These are phyloP conservation scores for Kazachstania taianensis DNA, from an alignment of 805 yeast species.

Conservation along the genomic window DNA sequence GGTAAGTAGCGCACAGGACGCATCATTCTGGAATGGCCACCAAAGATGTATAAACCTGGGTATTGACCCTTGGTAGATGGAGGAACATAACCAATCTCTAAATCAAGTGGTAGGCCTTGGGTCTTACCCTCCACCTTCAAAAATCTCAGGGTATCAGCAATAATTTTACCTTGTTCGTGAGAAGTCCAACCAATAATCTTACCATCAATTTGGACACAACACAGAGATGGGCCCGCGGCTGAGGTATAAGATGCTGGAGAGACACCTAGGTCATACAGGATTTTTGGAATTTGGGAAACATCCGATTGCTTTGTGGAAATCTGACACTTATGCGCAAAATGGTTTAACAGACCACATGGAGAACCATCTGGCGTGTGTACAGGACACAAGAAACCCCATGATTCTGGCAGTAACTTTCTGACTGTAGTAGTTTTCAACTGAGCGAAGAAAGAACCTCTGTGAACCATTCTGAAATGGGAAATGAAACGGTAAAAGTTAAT, in stretches of 20 bases:
- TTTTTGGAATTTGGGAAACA: conserved; percentile 57
- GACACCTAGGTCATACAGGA: conserved; percentile 66
- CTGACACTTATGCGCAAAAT: conserved; percentile 89
- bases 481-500: conserved; percentile 94
- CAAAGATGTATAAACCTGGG: conserved; percentile 88
- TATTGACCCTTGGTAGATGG: conserved; percentile 94
- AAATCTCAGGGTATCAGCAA: conserved; percentile 82
- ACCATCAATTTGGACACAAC: conserved; percentile 93
- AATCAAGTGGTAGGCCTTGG: conserved; percentile 62
- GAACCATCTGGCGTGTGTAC: conserved; percentile 99
- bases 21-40: conserved; percentile 90
- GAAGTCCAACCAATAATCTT: conserved; percentile 88
- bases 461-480: conserved; percentile 99
- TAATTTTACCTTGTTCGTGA: conserved; percentile 73
- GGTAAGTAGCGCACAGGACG: conserved; percentile 93
- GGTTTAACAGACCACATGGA: conserved; percentile 96
- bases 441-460: conserved; percentile 98
- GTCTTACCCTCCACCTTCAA: conserved; percentile 83
- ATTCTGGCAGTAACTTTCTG: conserved; percentile 89
- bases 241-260: conserved; percentile 60
- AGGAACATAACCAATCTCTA: conserved; percentile 93
- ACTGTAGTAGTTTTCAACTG: conserved; percentile 96
- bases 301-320: conserved; percentile 72
- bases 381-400: conserved; percentile 98
- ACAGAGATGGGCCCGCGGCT: conserved; percentile 79